Evolutionary conservation across 2,329 filamentous ascomycete species (phyloP), one percentile per base, ranked within the genome.

Genomic region (Alternaria alternata): DNA sequence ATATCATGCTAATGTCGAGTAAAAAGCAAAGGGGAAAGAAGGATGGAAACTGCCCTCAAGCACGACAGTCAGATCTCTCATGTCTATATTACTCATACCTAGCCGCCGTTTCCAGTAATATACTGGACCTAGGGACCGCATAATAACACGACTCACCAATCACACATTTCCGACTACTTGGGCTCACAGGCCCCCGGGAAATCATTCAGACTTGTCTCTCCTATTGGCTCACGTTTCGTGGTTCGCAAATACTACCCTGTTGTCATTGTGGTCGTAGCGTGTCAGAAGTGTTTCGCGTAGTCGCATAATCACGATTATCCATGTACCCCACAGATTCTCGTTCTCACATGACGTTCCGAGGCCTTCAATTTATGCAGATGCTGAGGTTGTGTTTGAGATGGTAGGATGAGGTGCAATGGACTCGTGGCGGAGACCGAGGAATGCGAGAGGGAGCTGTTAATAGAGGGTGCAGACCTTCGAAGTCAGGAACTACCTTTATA

Each of bases 211-310:
- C 1, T 18, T 18, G 18, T 20, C 8, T 12, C 18, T 41, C 18
- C n/a, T 20, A 41, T 41, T 41, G 44, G 44, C 7, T 18, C 28
- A 4, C 26, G 14, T 20, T 20, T 5, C 16, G 44, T 4, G 16
- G 44, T 47, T 47, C 44, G 44, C n/a, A 47, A 47, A 47, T 47
- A 47, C 44, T 47, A 30, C 44, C 44, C 44, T 47, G 44, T 16
- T 32, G 44, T n/a, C 44, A 6, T 47, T 20, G 30, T 18, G 32
- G 44, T 47, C 44, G 26, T n/a, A n/a, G 32, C 12, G 32, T 36
- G 32, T 36, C 32, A 36, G 32, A 36, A 14, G 32, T 36, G 44
- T 48, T 34, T 34, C 44, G 18, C 18, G 44, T 48, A 48, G 28
- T 48, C 28, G 28, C 44, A 32, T 18, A 20, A n/a, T 39, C 38